Percentiles rank a stretch among this genome's conserved stretches.
Evolutionary conservation across 352 stramenopile genomes (phyloP).

Genomic region (Nothophytophthora sp.): DNA sequence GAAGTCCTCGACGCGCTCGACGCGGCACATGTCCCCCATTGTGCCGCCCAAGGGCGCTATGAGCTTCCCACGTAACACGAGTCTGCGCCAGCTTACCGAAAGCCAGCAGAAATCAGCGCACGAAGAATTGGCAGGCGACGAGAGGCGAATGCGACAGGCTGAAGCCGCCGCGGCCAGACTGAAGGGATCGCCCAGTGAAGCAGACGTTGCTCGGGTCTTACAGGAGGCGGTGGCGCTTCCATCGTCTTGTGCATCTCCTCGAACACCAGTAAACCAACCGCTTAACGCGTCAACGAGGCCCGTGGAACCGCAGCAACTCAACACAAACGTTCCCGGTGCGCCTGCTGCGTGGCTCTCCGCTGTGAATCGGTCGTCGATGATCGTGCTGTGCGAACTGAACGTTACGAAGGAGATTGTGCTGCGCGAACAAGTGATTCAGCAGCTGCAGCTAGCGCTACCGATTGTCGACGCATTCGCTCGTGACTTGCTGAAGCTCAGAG

Average conservation of each 20-base stretch:
- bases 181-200: constrained; percentile 16
- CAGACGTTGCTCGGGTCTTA: constrained; percentile 6
- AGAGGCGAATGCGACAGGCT: neutral
- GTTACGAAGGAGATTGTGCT: constrained; percentile 65
- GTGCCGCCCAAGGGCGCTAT: constrained; percentile 14
- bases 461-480: constrained; percentile 27
- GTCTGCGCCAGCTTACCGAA: constrained; percentile 21
- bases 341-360: constrained; percentile 17
- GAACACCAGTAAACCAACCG: neutral
- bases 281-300: neutral
- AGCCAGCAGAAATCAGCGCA: constrained; percentile 9
- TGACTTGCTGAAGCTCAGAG: constrained; percentile 30
- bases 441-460: constrained; percentile 32
- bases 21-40: constrained; percentile 10
- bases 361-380: constrained; percentile 23
- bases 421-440: constrained; percentile 49
- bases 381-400: constrained; percentile 49
- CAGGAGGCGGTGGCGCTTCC: constrained; percentile 1
- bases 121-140: neutral
- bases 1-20: constrained; percentile 1
- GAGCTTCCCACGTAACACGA: constrained; percentile 18
- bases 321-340: neutral
- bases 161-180: neutral
- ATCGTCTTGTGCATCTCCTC: neutral
- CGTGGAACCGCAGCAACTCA: neutral